Conservation (phyloP, 2,329 filamentous ascomycete genomes). For the Pseudogymnoascus verrucosus region DNA sequence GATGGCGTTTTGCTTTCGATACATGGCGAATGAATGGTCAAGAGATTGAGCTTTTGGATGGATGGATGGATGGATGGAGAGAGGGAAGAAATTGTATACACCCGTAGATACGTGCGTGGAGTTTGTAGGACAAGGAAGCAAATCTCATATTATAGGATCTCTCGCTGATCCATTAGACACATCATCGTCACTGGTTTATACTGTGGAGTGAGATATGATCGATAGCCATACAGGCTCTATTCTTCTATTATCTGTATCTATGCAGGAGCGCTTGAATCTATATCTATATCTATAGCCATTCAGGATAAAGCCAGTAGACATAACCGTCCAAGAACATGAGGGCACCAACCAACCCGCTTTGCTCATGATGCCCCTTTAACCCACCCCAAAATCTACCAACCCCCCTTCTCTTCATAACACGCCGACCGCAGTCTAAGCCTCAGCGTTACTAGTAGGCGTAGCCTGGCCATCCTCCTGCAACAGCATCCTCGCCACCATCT, state of each 20-base stretch:
- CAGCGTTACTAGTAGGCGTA: background rate
- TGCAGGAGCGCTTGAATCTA: conserved; percentile 1
- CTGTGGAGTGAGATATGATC: background rate
- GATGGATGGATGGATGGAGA: background rate
- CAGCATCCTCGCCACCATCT: conserved; percentile 41
- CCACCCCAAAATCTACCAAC: background rate
- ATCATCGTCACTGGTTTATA: background rate
- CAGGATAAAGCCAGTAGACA: background rate
- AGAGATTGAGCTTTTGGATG: background rate
- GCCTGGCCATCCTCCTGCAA: conserved; percentile 1
- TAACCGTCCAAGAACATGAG: background rate
- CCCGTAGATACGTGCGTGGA: background rate
- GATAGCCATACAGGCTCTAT: background rate
- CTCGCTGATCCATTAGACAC: background rate
- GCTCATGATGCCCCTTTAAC: background rate
- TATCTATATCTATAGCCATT: conserved; percentile 5
- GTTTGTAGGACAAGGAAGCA: background rate
- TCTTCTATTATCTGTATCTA: conserved; percentile 2
- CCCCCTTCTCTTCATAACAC: background rate
- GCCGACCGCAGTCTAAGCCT: background rate
- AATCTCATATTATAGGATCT: background rate
- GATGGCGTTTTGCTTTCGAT: conserved; percentile 6
- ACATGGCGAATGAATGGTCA: background rate
- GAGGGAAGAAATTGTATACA: background rate
- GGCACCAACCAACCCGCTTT: background rate